Percentiles rank a stretch among this genome's conserved stretches.
Evolutionary conservation across 2,329 filamentous ascomycete species (phyloP).

Genomic region (Ascochyta fabae): DNA sequence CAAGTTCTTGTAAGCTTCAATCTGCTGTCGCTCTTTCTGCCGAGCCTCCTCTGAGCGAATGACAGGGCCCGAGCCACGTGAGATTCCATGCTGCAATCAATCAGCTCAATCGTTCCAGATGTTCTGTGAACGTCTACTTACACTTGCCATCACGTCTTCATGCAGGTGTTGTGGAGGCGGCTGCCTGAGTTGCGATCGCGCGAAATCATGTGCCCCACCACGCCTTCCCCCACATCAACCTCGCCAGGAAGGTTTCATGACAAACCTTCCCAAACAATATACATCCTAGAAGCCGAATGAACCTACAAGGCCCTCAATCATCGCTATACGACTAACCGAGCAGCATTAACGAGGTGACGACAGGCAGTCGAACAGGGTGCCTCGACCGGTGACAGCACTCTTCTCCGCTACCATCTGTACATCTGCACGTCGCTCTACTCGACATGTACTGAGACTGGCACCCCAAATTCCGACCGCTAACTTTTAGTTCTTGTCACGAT

Average conservation of each 20-base stretch:
- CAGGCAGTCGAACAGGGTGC: constrained; percentile 18
- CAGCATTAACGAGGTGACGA: constrained; percentile 37
- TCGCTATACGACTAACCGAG: constrained; percentile 42
- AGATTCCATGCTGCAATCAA: constrained; percentile 77
- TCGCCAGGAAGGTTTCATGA: constrained; percentile 21
- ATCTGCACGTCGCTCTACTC: constrained; percentile 27
- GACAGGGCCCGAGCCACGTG: constrained; percentile 63
- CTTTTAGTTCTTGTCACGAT: constrained; percentile 24
- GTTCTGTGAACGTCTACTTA: constrained; percentile 30
- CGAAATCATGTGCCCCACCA: constrained; percentile 38
- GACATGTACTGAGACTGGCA: constrained; percentile 32
- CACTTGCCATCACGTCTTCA: constrained; percentile 48
- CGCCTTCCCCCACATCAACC: constrained; percentile 29
- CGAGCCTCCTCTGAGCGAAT: constrained; percentile 72
- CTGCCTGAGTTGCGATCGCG: constrained; percentile 28
- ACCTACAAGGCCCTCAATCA: constrained; percentile 32
- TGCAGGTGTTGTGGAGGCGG: constrained; percentile 17
- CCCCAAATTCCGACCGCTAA: neutral
- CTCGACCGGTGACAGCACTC: neutral
- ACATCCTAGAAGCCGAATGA: constrained; percentile 20
- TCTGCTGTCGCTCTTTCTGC: constrained; percentile 75
- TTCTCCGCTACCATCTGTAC: constrained; percentile 4
- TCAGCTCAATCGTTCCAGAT: constrained; percentile 19
- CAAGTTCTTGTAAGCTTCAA: constrained; percentile 75
- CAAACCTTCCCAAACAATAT: constrained; percentile 16